These are phyloP conservation scores for Amanita brunnescens DNA, from an alignment of 768 basidiomycete genomes.

Conservation along the genomic window DNA sequence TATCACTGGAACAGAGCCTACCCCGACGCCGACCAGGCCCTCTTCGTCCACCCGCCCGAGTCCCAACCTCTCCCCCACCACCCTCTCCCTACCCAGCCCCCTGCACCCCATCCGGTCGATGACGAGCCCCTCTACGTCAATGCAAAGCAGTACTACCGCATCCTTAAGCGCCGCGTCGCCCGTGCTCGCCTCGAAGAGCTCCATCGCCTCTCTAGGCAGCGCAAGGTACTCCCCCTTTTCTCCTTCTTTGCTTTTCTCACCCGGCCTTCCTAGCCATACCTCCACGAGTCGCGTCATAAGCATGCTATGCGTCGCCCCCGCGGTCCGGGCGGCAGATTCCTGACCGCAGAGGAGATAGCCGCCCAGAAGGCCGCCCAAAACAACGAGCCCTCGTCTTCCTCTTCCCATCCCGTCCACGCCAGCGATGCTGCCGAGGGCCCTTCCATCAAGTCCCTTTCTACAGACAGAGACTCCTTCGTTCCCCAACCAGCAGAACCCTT, in stretches of 20 bases:
- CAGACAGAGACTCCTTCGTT: conserved; percentile 7
- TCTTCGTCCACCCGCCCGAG: conserved; percentile 17
- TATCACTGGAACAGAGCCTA: conserved; percentile 28
- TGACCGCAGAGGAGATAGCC: conserved; percentile 93
- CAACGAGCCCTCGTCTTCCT: conserved; percentile 24
- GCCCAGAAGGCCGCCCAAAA: conserved; percentile 52
- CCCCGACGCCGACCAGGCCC: background rate
- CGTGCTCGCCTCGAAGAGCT: conserved; percentile 89
- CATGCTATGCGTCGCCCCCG: conserved; percentile 97
- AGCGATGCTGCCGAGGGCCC: conserved; percentile 38
- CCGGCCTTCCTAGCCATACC: conserved; percentile 64
- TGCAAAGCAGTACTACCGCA: conserved; percentile 98
- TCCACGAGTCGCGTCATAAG: conserved; percentile 96
- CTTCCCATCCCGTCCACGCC: conserved; percentile 23
- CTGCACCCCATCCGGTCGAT: conserved; percentile 45
- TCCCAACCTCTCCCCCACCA: background rate
- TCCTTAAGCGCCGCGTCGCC: conserved; percentile 90
- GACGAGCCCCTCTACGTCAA: conserved; percentile 99
- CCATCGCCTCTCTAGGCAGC: conserved; percentile 82
- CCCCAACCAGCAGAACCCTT: conserved; percentile 12
- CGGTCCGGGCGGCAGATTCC: conserved; percentile 94
- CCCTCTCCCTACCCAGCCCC: conserved; percentile 14
- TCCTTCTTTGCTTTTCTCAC: conserved; percentile 1
- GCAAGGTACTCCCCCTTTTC: conserved; percentile 57
- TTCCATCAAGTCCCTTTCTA: conserved; percentile 5